Conservation (phyloP, 768 basidiomycete species). For the Cyclocybe cylindracea region DNA sequence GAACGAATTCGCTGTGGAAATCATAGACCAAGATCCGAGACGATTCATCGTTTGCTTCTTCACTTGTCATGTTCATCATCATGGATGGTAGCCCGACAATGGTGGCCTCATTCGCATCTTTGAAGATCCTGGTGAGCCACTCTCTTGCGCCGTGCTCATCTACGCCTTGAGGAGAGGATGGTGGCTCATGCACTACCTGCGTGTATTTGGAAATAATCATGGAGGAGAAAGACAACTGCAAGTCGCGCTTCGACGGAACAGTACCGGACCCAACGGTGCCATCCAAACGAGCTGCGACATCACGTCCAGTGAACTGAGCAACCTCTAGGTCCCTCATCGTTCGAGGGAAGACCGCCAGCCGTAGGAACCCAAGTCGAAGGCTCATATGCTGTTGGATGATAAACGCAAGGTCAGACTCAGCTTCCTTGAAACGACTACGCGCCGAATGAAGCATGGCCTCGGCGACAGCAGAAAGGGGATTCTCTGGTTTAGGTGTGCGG, state of each 20-base stretch:
- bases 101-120: conserved; percentile 64
- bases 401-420: conserved; percentile 58
- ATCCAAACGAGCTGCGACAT: conserved; percentile 71
- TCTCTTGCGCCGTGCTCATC: conserved; percentile 40
- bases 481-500: conserved; percentile 72
- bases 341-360: conserved; percentile 76
- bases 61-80: conserved; percentile 79
- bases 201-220: conserved; percentile 75
- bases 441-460: conserved; percentile 81
- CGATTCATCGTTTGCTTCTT: conserved; percentile 49
- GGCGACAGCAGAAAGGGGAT: conserved; percentile 83
- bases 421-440: conserved; percentile 68
- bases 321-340: conserved; percentile 78
- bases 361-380: conserved; percentile 63
- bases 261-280: conserved; percentile 56
- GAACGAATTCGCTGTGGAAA: conserved; percentile 71
- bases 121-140: conserved; percentile 65
- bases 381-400: conserved; percentile 74
- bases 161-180: conserved; percentile 25
- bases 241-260: conserved; percentile 57
- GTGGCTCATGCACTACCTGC: conserved; percentile 54
- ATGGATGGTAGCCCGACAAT: conserved; percentile 84
- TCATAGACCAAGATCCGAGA: conserved; percentile 57
- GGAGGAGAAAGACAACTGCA: conserved; percentile 73
- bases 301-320: conserved; percentile 69